phyloP scores from a whole-genome alignment of 768 basidiomycete species.

The Podaxis pistillaris region DNA sequence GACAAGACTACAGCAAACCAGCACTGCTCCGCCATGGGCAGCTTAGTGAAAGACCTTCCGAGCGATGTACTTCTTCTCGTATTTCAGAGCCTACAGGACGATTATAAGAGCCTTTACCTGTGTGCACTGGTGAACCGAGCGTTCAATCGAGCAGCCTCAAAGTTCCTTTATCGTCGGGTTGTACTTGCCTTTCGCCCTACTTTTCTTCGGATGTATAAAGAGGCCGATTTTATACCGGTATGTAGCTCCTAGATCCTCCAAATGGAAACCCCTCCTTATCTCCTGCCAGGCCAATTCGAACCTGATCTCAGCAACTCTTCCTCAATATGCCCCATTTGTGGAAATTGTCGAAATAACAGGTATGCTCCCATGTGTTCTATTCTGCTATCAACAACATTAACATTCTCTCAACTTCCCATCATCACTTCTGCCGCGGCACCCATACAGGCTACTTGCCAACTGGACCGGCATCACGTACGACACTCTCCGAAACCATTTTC shows the following conservation, averaged over 20 bases:
- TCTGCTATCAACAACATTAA: neutral
- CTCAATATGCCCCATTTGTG: constrained; percentile 40
- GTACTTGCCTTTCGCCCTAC: constrained; percentile 37
- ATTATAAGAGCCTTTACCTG: constrained; percentile 34
- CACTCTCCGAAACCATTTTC: constrained; percentile 20
- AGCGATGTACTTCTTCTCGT: constrained; percentile 36
- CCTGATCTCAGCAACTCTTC: constrained; percentile 38
- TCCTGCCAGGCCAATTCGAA: constrained; percentile 28
- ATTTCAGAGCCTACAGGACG: constrained; percentile 30
- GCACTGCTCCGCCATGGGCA: neutral
- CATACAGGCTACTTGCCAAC: constrained; percentile 13
- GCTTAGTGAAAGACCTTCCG: constrained; percentile 18
- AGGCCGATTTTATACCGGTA: constrained; percentile 17
- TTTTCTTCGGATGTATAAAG: constrained; percentile 32
- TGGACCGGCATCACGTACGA: constrained; percentile 22
- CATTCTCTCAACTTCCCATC: neutral
- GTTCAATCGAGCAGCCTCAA: constrained; percentile 44
- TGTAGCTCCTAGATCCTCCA: neutral
- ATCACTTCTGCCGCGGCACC: neutral
- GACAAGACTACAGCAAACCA: neutral
- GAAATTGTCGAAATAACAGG: constrained; percentile 43
- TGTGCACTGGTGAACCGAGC: constrained; percentile 46
- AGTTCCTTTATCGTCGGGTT: constrained; percentile 43
- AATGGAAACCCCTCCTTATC: constrained; percentile 8
- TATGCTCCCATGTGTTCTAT: constrained; percentile 32